phyloP scores from a whole-genome alignment of 1,139 yeast genomes.

The Pichia sp. region DNA sequence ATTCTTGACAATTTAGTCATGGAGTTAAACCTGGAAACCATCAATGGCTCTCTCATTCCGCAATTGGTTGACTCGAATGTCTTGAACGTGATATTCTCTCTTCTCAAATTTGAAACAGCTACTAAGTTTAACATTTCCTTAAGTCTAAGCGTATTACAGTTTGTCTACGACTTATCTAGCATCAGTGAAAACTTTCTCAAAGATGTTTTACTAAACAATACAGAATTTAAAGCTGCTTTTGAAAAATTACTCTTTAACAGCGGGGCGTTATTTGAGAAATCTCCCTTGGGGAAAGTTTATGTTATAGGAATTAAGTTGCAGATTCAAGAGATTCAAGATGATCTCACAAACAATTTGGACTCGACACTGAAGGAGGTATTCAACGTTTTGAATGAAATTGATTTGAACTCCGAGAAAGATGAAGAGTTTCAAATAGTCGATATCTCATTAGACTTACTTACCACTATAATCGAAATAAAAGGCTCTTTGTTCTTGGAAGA shows the following conservation, averaged over 20 bases:
- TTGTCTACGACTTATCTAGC: conserved; percentile 62
- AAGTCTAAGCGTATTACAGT: conserved; percentile 49
- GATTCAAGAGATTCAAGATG: conserved; percentile 43
- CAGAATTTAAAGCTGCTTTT: conserved; percentile 20
- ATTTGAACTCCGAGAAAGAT: conserved; percentile 29
- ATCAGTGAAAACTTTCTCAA: conserved; percentile 56
- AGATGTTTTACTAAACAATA: conserved; percentile 23
- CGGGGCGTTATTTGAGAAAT: not conserved
- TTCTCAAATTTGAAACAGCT: conserved; percentile 31
- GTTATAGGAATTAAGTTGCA: conserved; percentile 61
- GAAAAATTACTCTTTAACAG: not conserved
- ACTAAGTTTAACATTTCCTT: conserved; percentile 36
- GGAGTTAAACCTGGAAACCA: conserved; percentile 58
- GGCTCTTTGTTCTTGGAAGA: conserved; percentile 27
- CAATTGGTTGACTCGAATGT: conserved; percentile 36
- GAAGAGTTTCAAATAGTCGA: conserved; percentile 61
- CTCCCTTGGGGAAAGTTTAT: conserved; percentile 44
- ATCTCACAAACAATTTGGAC: conserved; percentile 23
- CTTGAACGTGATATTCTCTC: conserved; percentile 37
- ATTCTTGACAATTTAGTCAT: conserved; percentile 62
- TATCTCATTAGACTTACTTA: conserved; percentile 64
- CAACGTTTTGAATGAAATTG: conserved; percentile 22
- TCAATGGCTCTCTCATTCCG: conserved; percentile 43
- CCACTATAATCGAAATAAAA: conserved; percentile 66
- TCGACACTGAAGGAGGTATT: conserved; percentile 21